These are phyloP conservation scores for Yamadazyma songkhlaensis DNA, from an alignment of 1,139 yeast species.

Conservation along the genomic window DNA sequence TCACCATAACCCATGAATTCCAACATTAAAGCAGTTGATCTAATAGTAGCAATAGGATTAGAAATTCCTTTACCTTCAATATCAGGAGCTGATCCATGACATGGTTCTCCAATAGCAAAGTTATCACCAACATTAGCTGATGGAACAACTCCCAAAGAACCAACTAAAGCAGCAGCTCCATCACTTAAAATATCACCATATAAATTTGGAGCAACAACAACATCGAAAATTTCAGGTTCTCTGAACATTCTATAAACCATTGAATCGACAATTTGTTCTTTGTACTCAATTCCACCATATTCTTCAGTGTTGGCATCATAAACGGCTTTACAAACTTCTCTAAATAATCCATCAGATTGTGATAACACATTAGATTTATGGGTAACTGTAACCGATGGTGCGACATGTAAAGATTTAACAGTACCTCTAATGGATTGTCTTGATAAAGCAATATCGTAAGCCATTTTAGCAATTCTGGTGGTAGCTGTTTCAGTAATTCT, in stretches of 20 bases:
- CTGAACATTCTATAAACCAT: slow-evolving; percentile 99
- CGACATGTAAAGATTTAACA: slow-evolving; percentile 35
- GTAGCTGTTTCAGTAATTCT: slow-evolving; percentile 90
- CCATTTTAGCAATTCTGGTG: slow-evolving; percentile 82
- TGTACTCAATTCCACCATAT: slow-evolving; percentile 60
- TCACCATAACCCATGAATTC: slow-evolving; percentile 91
- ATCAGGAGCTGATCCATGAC: slow-evolving; percentile 99
- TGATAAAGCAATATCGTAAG: slow-evolving; percentile 87
- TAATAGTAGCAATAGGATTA: slow-evolving; percentile 95
- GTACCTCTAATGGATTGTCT: slow-evolving; percentile 80
- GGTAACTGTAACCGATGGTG: slow-evolving; percentile 83
- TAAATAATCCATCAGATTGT: slow-evolving; percentile 90
- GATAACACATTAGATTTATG: slow-evolving; percentile 96
- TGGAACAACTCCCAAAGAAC: slow-evolving; percentile 97
- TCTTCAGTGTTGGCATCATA: slow-evolving; percentile 63
- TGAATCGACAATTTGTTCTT: slow-evolving; percentile 97
- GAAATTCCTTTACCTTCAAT: slow-evolving; percentile 94
- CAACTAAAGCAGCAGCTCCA: slow-evolving; percentile 99
- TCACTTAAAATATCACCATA: slow-evolving; percentile 97
- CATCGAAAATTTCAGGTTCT: slow-evolving; percentile 96
- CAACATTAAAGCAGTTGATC: slow-evolving; percentile 96
- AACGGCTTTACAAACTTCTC: slow-evolving; percentile 81
- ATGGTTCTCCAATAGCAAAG: slow-evolving; percentile 98
- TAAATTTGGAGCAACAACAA: slow-evolving; percentile 96
- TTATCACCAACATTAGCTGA: slow-evolving; percentile 95